Evolutionary conservation across 2,329 filamentous ascomycete genomes (phyloP).

Genomic region (Botrytis medusae): DNA sequence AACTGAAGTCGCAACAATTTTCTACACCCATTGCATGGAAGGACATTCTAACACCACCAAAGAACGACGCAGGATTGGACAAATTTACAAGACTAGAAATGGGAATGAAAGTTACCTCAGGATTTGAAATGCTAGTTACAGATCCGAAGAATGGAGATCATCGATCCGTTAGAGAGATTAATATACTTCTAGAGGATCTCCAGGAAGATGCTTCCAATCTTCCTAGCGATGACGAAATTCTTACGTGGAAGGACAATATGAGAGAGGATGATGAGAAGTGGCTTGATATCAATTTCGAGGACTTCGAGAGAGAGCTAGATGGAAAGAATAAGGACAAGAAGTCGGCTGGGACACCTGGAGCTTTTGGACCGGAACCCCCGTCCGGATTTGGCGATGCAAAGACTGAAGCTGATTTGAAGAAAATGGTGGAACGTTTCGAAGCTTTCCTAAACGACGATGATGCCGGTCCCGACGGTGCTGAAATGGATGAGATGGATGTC

Average conservation of each 20-base stretch:
- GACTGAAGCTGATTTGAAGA: constrained; percentile 74
- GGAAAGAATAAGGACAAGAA: constrained; percentile 47
- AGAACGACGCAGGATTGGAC: constrained; percentile 38
- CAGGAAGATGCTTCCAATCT: constrained; percentile 46
- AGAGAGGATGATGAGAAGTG: constrained; percentile 84
- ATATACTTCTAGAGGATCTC: constrained; percentile 72
- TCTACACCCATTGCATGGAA: constrained; percentile 58
- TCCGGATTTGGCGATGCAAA: constrained; percentile 62
- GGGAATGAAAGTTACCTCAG: constrained; percentile 87
- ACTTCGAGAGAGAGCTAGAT: constrained; percentile 79
- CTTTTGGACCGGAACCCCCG: constrained; percentile 36
- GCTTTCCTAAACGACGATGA: constrained; percentile 83
- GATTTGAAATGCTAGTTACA: constrained; percentile 82
- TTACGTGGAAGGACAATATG: constrained; percentile 59
- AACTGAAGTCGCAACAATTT: constrained; percentile 84
- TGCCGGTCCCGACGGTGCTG: constrained; percentile 76
- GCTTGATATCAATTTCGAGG: constrained; percentile 87
- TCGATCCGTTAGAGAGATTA: constrained; percentile 70
- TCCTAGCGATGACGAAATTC: constrained; percentile 73
- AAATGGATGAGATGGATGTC: constrained; percentile 69
- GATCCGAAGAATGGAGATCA: constrained; percentile 68
- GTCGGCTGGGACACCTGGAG: constrained; percentile 26
- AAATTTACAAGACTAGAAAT: constrained; percentile 51
- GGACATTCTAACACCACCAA: constrained; percentile 39
- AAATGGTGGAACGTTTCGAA: constrained; percentile 93